Conservation (phyloP, 441 rosid genomes). For the Iberis amara region DNA sequence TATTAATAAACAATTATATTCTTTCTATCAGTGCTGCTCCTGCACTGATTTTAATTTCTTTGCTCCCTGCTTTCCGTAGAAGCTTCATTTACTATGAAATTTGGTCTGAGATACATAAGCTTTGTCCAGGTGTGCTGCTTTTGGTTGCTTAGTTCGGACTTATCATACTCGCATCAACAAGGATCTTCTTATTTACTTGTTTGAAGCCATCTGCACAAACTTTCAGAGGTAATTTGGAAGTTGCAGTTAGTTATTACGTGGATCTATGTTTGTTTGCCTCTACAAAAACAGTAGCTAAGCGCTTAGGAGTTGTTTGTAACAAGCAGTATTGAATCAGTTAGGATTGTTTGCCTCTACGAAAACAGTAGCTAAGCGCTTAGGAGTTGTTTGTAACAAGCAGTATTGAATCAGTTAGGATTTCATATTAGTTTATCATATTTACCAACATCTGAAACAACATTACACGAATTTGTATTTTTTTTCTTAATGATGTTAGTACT, state of each 20-base stretch:
- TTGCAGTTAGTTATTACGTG: conserved; percentile 10
- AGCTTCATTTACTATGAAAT: conserved; percentile 5
- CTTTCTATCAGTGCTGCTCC: conserved; percentile 19
- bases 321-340: conserved; percentile 18
- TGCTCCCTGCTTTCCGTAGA: conserved; percentile 13
- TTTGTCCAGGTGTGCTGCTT: conserved; percentile 69
- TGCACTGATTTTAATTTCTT: conserved; percentile 2
- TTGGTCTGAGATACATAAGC: conserved; percentile 21
- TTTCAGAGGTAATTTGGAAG: conserved; percentile 63
- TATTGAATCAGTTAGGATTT: conserved; percentile 17
- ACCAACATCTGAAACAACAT: conserved; percentile 2
- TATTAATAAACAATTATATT: conserved; percentile 6
- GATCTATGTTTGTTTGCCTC: conserved; percentile 20
- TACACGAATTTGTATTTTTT: too few relatives aligned
- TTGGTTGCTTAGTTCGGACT: conserved; percentile 58
- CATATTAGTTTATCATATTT: conserved; percentile 2
- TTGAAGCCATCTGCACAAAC: conserved; percentile 69
- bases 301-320: conserved; percentile 20
- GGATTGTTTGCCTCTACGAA: conserved; percentile 18
- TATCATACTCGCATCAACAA: conserved; percentile 52
- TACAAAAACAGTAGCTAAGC: conserved; percentile 11
- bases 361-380: conserved; percentile 20
- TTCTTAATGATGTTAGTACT: conserved; percentile 6
- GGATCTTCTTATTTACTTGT: conserved; percentile 68
- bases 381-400: conserved; percentile 13